Evolutionary conservation across 2,329 filamentous ascomycete genomes (phyloP), one percentile per base, ranked within the genome.

Genomic region (Cladobotryum protrusum): DNA sequence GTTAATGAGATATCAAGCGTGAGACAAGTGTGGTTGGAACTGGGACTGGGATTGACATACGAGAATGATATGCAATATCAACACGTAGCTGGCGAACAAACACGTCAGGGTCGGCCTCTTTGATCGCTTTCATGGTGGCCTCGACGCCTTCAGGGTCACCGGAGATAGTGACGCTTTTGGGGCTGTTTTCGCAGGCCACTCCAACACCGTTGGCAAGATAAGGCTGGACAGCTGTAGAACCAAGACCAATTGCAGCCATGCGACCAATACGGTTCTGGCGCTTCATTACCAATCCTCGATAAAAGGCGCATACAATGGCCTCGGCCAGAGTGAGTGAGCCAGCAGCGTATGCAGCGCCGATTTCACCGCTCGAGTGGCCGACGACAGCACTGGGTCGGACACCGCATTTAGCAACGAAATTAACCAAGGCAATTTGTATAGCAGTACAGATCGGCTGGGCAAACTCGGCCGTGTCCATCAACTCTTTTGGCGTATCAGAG

Each of bases 61-160:
- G 68, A 0, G 75, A 78, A 55, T 78, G 76, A 45, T 78, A 78
- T 1, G 74, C 74, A 2, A 69, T 70, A 14, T 72, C 70, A 8
- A 77, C 70, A 17, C 67, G 65, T 2, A 77, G 65, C 8, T 65
- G 67, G 33, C 69, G 66, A 36, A 70, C 69, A 55, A 77, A 76
- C 1, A 73, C 53, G 19, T 67, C 68, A 41, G 70, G 66, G 39
- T 72, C 62, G 33, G 71, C 45, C 6, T 35, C 43, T 1, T 44
- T 36, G 7, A 56, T 65, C 4, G 76, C 58, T 47, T 69, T 33
- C 18, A 47, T 15, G 4, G 14, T 34, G 6, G 47, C 64, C 6
- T 69, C 67, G 3, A 79, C 63, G 2, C 66, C 68, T 1, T 61
- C 58, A 29, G 67, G 63, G 39, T 73, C 71, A 11, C 75, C 75